A percentile compares a stretch with the other conserved stretches of the same genome.
Evolutionary conservation across 805 yeast genomes (phyloP).

Genomic region (Nakazawaea populi): DNA sequence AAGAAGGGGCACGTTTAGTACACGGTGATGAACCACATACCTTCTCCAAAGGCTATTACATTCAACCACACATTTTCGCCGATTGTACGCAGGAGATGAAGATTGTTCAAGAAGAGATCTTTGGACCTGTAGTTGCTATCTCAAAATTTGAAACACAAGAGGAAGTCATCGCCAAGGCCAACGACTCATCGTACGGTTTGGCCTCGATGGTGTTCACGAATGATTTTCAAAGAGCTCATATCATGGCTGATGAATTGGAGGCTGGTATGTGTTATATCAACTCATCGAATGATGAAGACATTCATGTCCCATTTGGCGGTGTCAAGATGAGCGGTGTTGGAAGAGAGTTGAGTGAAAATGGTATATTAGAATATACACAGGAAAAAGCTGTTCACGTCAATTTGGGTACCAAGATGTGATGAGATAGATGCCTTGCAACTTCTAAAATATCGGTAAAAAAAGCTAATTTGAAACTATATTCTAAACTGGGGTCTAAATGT

Average conservation of each 20-base stretch:
- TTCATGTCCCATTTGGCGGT: constrained; percentile 75
- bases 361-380: constrained; percentile 65
- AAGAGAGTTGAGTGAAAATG: constrained; percentile 74
- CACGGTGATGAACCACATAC: constrained; percentile 37
- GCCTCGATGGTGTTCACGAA: constrained; percentile 78
- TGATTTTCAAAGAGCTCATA: constrained; percentile 61
- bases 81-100: constrained; percentile 61
- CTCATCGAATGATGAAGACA: constrained; percentile 59
- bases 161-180: constrained; percentile 66
- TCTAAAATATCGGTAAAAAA: no score
- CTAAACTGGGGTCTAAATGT: no score
- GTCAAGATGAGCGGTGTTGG: constrained; percentile 77
- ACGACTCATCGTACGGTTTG: constrained; percentile 69
- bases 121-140: constrained; percentile 79
- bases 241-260: constrained; percentile 51
- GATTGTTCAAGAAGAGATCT: constrained; percentile 75
- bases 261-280: constrained; percentile 71
- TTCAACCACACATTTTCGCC: constrained; percentile 72
- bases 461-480: no score
- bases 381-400: constrained; percentile 61
- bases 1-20: constrained; percentile 42
- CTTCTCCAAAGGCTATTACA: constrained; percentile 53
- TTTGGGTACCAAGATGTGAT: constrained; percentile 34
- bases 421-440: background rate
- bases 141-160: constrained; percentile 61